Conservation (phyloP, 768 basidiomycete species). For the Coprinopsis strossmayeri region DNA sequence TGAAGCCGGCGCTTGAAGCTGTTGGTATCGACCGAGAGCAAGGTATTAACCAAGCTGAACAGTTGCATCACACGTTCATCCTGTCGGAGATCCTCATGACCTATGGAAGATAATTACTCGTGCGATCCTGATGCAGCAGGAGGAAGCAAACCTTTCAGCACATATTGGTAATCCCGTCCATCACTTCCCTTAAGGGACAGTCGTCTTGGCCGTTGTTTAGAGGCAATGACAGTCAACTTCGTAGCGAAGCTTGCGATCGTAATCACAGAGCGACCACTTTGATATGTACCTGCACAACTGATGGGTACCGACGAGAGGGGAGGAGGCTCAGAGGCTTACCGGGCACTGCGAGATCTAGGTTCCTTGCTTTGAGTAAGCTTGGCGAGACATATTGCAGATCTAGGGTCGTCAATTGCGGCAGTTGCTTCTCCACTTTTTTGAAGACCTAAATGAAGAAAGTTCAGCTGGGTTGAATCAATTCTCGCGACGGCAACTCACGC, state of each 20-base stretch:
- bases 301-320: no score
- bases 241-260: constrained; percentile 80
- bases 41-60: constrained; percentile 93
- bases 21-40: constrained; percentile 87
- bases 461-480: no score
- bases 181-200: constrained; percentile 85
- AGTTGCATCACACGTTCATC: constrained; percentile 99
- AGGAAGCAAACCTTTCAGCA: constrained; percentile 66
- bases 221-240: constrained; percentile 89
- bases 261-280: constrained; percentile 78
- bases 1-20: constrained; percentile 95
- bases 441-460: constrained; percentile 57
- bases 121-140: not conserved
- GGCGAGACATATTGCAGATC: constrained; percentile 98
- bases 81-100: constrained; percentile 97
- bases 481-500: constrained; percentile 59
- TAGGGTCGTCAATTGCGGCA: constrained; percentile 81
- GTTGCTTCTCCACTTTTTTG: constrained; percentile 91
- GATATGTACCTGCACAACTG: constrained; percentile 87
- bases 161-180: constrained; percentile 87
- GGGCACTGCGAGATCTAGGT: constrained; percentile 93
- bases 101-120: constrained; percentile 29
- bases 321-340: no score
- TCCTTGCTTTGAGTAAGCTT: constrained; percentile 77
- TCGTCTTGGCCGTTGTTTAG: constrained; percentile 93